These are phyloP conservation scores for Boletus reticulatus DNA, from an alignment of 768 basidiomycete species.

Conservation along the genomic window DNA sequence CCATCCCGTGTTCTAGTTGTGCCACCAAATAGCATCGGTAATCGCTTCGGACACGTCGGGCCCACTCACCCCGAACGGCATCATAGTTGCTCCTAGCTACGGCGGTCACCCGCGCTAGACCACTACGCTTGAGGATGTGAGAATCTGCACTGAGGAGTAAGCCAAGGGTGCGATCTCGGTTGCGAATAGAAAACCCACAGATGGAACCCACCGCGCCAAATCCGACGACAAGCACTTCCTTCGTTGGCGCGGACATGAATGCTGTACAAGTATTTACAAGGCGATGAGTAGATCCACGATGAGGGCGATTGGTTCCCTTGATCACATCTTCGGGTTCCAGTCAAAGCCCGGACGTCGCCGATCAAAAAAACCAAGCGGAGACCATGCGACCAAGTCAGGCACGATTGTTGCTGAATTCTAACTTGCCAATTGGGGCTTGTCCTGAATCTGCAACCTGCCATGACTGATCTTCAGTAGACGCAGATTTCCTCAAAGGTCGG, in stretches of 20 bases:
- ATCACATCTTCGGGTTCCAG: too few relatives aligned
- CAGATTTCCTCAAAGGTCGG: too few relatives aligned
- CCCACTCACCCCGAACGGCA: constrained; percentile 43
- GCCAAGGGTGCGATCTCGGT: neutral
- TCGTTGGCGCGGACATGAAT: constrained; percentile 19
- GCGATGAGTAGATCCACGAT: too few relatives aligned
- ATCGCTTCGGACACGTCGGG: neutral
- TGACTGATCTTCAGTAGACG: too few relatives aligned
- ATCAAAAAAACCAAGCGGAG: too few relatives aligned
- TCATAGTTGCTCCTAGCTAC: constrained; percentile 73
- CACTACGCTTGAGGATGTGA: constrained; percentile 53
- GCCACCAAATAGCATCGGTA: neutral
- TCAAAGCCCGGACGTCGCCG: too few relatives aligned
- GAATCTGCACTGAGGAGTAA: constrained; percentile 41
- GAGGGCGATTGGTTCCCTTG: too few relatives aligned
- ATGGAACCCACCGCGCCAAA: constrained; percentile 66
- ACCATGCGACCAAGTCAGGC: too few relatives aligned
- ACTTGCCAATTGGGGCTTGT: too few relatives aligned
- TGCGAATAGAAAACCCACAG: constrained; percentile 35
- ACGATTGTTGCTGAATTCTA: too few relatives aligned
- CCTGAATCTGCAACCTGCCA: too few relatives aligned
- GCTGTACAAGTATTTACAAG: too few relatives aligned
- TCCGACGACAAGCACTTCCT: constrained; percentile 59
- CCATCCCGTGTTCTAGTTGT: constrained; percentile 47
- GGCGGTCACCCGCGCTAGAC: constrained; percentile 62